Conservation (phyloP, 768 basidiomycete species). For the Fomitopsis pulvina region DNA sequence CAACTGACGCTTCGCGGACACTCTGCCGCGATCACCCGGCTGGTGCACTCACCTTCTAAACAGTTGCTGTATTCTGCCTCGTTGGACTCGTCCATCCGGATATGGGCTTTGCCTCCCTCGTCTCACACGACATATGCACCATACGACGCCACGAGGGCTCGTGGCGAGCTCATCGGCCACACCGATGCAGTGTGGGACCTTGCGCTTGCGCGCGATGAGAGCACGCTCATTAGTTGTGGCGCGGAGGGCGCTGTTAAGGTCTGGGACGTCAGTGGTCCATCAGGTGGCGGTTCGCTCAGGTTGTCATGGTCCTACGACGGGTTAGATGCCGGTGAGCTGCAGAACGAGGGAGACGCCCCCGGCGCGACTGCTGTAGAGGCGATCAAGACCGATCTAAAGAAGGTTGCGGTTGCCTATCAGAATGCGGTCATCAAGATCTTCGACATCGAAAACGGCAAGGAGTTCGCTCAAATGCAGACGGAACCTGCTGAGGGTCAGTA, state of each 20-base stretch:
- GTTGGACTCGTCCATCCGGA: constrained; percentile 85
- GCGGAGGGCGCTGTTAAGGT: constrained; percentile 91
- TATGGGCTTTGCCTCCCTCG: constrained; percentile 77
- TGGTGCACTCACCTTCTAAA: constrained; percentile 73
- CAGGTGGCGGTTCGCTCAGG: constrained; percentile 57
- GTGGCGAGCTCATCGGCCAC: constrained; percentile 83
- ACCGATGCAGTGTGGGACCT: constrained; percentile 97
- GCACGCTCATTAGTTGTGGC: constrained; percentile 80
- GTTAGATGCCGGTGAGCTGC: constrained; percentile 40
- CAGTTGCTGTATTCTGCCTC: constrained; percentile 86
- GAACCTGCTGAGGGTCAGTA: constrained; percentile 51
- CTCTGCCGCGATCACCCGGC: constrained; percentile 81
- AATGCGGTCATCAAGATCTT: constrained; percentile 88
- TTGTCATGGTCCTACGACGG: constrained; percentile 80
- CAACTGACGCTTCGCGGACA: constrained; percentile 92
- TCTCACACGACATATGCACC: constrained; percentile 88
- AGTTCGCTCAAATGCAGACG: constrained; percentile 53
- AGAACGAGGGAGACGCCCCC: constrained; percentile 40
- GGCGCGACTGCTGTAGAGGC: constrained; percentile 83
- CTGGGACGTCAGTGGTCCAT: constrained; percentile 78
- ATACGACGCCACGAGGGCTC: constrained; percentile 72
- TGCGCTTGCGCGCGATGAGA: constrained; percentile 76
- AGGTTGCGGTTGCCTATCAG: constrained; percentile 86
- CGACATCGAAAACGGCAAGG: constrained; percentile 84
- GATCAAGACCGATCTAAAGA: constrained; percentile 75